Conservation (phyloP, 2,329 filamentous ascomycete genomes). For the Xylariomycetidae sp. region DNA sequence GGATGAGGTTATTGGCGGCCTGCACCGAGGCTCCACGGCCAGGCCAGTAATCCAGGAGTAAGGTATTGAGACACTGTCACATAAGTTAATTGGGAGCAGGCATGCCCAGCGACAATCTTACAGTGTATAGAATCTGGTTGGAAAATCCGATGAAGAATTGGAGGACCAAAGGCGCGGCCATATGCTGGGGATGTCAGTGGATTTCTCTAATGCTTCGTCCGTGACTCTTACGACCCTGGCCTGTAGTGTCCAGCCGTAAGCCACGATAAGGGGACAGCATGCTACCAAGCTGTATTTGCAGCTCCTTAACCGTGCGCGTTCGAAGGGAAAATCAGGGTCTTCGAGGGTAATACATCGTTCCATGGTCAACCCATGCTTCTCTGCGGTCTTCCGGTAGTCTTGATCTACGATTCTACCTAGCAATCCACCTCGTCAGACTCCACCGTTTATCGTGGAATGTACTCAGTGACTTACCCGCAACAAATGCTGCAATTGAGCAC, state of each 20-base stretch:
- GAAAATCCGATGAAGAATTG: slow-evolving; percentile 14
- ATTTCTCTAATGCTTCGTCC: no score
- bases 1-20: slow-evolving; percentile 13
- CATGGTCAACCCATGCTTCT: not conserved
- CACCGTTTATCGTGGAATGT: no score
- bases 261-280: slow-evolving; percentile 6
- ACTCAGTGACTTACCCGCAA: slow-evolving; percentile 1
- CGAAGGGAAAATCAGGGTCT: slow-evolving; percentile 6
- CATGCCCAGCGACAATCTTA: no score
- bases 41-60: slow-evolving; percentile 7
- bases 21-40: slow-evolving; percentile 6
- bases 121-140: slow-evolving; percentile 7
- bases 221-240: slow-evolving; percentile 4
- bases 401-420: slow-evolving; percentile 6
- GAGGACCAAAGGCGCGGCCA: slow-evolving; percentile 8
- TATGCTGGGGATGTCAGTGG: slow-evolving; percentile 4
- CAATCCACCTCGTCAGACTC: not conserved
- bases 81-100: no score
- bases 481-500: slow-evolving; percentile 5
- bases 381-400: slow-evolving; percentile 5
- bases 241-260: slow-evolving; percentile 8
- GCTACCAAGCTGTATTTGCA: slow-evolving; percentile 2
- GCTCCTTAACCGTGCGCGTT: slow-evolving; percentile 5
- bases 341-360: slow-evolving; percentile 1
- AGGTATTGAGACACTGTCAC: slow-evolving; percentile 7